These are phyloP conservation scores for Pinus tabuliformis DNA, from an alignment of 75 land plant species.

Conservation along the genomic window DNA sequence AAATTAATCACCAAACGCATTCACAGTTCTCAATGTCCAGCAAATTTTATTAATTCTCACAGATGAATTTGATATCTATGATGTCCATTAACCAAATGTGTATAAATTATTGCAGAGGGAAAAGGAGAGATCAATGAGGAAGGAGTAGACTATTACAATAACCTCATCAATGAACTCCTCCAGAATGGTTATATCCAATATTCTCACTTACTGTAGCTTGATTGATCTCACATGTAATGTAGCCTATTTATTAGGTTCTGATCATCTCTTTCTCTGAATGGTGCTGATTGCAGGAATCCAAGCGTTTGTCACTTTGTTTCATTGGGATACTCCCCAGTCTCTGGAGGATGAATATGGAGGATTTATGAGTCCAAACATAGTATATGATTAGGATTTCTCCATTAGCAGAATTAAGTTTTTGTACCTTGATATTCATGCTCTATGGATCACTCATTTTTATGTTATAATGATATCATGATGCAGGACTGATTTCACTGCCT, in stretches of 20 bases:
- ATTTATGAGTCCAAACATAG: constrained; percentile 28
- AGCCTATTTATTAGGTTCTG: no score
- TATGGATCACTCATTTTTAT: no score
- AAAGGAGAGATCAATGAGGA: constrained; percentile 27
- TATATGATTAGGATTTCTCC: neutral
- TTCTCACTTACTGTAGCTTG: no score
- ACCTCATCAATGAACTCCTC: constrained; percentile 39
- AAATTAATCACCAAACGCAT: no score
- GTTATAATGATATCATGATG: neutral
- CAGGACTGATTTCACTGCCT: constrained; percentile 54
- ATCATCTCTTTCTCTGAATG: no score
- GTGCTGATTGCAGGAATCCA: constrained; percentile 21
- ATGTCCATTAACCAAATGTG: no score
- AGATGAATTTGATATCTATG: no score
- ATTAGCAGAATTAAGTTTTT: neutral
- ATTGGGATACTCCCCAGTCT: constrained; percentile 35
- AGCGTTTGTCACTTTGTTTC: constrained; percentile 32
- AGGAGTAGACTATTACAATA: constrained; percentile 48
- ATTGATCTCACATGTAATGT: no score
- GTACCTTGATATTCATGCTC: neutral
- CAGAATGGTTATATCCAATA: constrained; percentile 11
- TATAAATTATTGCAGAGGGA: no score
- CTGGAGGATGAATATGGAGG: constrained; percentile 45
- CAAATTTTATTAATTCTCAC: no score
- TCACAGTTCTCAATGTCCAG: no score